Conservation (phyloP, 2,329 filamentous ascomycete species). For the Xylaria sp. region DNA sequence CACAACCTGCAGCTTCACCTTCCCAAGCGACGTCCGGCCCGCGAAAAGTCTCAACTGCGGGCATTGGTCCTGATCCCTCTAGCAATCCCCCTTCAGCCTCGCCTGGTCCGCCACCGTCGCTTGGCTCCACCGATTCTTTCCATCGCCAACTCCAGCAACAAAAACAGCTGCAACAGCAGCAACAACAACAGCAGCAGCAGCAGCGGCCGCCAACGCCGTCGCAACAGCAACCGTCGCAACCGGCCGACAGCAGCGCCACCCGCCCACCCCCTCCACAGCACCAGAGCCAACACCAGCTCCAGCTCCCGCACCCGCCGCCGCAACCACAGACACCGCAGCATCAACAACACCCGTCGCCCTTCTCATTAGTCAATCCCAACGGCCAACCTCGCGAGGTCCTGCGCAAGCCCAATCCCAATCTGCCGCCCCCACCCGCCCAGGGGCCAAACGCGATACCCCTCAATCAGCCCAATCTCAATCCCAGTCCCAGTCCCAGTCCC, state of each 20-base stretch:
- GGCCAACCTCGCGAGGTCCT: constrained; percentile 44
- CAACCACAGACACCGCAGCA: constrained; percentile 28
- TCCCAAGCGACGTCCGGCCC: constrained; percentile 38
- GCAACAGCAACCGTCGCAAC: constrained; percentile 35
- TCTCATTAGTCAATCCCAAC: constrained; percentile 38
- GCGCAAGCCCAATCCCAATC: constrained; percentile 43
- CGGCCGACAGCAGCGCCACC: constrained; percentile 11
- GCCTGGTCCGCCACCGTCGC: constrained; percentile 51
- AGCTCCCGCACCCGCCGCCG: constrained; percentile 37
- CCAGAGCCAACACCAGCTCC: constrained; percentile 47
- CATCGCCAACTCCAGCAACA: constrained; percentile 48
- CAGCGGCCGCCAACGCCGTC: constrained; percentile 42
- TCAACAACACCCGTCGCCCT: constrained; percentile 44
- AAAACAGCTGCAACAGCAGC: no score
- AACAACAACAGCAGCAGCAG: constrained; percentile 34
- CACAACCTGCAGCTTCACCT: constrained; percentile 39
- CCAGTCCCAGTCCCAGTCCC: constrained; percentile 40
- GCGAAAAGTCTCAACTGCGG: constrained; percentile 43
- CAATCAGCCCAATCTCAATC: constrained; percentile 52
- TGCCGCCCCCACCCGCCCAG: constrained; percentile 42
- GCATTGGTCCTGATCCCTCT: constrained; percentile 39
- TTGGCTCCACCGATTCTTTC: constrained; percentile 62
- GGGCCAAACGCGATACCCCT: constrained; percentile 50
- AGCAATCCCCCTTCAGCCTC: constrained; percentile 58
- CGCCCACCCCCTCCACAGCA: constrained; percentile 43